These are phyloP conservation scores for Elaeis oleifera DNA, from an alignment of 202 grass and related monocot genomes.

Conservation along the genomic window DNA sequence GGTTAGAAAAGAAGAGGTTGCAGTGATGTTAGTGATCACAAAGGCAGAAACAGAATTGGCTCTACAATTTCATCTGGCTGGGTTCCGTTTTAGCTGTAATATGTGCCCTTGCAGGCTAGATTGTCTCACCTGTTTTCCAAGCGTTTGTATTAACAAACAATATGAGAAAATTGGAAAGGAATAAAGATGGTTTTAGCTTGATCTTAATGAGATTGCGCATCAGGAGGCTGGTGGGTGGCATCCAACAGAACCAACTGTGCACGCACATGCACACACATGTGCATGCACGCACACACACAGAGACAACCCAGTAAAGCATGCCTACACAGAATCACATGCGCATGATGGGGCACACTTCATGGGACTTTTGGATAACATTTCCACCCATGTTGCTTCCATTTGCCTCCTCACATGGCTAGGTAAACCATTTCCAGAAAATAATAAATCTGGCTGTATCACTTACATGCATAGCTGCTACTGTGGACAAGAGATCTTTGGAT, in stretches of 20 bases:
- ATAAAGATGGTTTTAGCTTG: too few relatives aligned
- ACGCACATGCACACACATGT: too few relatives aligned
- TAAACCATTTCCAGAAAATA: background rate
- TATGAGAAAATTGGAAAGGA: background rate
- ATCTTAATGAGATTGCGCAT: too few relatives aligned
- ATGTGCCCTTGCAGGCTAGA: constrained; percentile 84
- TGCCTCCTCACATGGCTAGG: too few relatives aligned
- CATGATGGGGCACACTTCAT: too few relatives aligned
- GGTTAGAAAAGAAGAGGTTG: constrained; percentile 57
- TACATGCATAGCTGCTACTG: constrained; percentile 84
- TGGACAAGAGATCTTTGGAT: constrained; percentile 82
- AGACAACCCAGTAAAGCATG: too few relatives aligned
- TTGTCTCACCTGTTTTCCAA: constrained; percentile 63
- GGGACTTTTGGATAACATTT: too few relatives aligned
- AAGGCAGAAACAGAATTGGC: constrained; percentile 36
- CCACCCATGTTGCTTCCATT: too few relatives aligned
- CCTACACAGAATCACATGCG: too few relatives aligned
- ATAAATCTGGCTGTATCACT: constrained; percentile 4
- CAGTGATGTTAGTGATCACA: constrained; percentile 76
- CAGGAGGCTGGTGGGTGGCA: too few relatives aligned
- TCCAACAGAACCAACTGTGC: too few relatives aligned
- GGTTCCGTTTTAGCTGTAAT: constrained; percentile 71
- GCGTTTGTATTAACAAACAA: background rate
- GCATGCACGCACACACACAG: too few relatives aligned
- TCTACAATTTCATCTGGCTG: constrained; percentile 40